Conservation (phyloP, 768 basidiomycete species). For the Nidula microcarpa region DNA sequence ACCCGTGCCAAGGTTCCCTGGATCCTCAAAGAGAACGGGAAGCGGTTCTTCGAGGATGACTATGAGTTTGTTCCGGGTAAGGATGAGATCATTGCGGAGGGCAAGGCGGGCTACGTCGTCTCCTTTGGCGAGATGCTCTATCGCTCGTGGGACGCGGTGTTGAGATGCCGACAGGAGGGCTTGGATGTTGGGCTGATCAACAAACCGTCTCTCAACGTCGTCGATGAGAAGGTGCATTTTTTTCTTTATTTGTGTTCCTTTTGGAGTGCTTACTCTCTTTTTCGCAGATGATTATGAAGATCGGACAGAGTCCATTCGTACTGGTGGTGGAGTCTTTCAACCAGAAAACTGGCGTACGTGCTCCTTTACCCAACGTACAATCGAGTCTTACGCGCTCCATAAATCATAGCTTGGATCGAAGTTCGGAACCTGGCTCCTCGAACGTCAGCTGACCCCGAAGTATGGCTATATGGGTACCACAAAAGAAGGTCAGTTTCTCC, state of each 20-base stretch:
- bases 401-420: conserved; percentile 64
- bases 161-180: conserved; percentile 67
- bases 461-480: conserved; percentile 79
- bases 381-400: background rate
- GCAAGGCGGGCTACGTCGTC: conserved; percentile 78
- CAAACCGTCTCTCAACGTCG: conserved; percentile 78
- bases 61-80: conserved; percentile 84
- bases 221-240: conserved; percentile 67
- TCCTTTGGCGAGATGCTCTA: conserved; percentile 88
- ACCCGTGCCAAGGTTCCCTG: conserved; percentile 89
- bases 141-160: conserved; percentile 78
- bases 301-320: conserved; percentile 73
- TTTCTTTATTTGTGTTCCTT: background rate
- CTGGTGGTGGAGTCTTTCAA: conserved; percentile 84
- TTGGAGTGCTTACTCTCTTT: background rate
- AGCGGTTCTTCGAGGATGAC: conserved; percentile 59
- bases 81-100: conserved; percentile 78
- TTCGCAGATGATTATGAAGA: conserved; percentile 58
- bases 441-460: conserved; percentile 75
- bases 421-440: conserved; percentile 83
- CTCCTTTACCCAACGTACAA: background rate
- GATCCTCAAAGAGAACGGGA: conserved; percentile 74
- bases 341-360: conserved; percentile 78
- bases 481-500: conserved; percentile 53
- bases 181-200: conserved; percentile 84